Percentiles rank a stretch among this genome's conserved stretches.
Conservation (phyloP, 2,329 filamentous ascomycete genomes). For the Ceratocystis albifundus region DNA sequence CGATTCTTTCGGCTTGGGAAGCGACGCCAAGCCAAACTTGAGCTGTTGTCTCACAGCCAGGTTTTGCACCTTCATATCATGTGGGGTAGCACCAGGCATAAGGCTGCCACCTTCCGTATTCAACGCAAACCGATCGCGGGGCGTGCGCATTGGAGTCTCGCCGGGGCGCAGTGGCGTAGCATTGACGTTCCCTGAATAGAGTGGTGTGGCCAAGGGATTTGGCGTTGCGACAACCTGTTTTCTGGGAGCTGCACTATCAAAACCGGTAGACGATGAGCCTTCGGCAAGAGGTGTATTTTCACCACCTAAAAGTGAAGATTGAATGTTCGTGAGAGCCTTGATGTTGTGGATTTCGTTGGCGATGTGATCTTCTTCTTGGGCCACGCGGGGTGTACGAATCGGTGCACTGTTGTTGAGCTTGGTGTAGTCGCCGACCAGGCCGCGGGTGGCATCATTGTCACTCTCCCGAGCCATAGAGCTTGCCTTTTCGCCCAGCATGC, state of each 20-base stretch:
- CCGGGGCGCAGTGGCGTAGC: conserved; percentile 59
- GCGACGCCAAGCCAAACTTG: conserved; percentile 59
- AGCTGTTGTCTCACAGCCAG: conserved; percentile 57
- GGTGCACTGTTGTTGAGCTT: conserved; percentile 70
- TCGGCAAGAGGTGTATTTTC: conserved; percentile 86
- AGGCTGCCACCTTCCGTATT: conserved; percentile 61
- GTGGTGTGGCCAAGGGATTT: conserved; percentile 86
- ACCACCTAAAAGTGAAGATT: conserved; percentile 83
- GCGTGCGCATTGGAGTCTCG: conserved; percentile 76
- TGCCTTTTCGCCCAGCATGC: conserved; percentile 80
- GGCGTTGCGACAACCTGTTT: conserved; percentile 78
- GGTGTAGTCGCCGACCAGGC: conserved; percentile 77
- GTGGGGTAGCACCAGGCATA: conserved; percentile 57
- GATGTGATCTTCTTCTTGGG: conserved; percentile 87
- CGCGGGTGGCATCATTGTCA: conserved; percentile 74
- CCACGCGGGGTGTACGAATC: conserved; percentile 81
- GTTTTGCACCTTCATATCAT: conserved; percentile 62
- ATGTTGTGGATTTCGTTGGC: conserved; percentile 96
- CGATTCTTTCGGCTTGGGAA: conserved; percentile 84
- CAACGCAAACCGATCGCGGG: conserved; percentile 73
- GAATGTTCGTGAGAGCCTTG: conserved; percentile 77
- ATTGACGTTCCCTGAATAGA: conserved; percentile 49
- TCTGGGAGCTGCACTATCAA: conserved; percentile 71
- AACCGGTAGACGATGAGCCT: conserved; percentile 70
- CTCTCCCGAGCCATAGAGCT: conserved; percentile 61